Base-by-base conservation (phyloP, 2,329 filamentous ascomycete species). In the Fusarium nanum region DNA sequence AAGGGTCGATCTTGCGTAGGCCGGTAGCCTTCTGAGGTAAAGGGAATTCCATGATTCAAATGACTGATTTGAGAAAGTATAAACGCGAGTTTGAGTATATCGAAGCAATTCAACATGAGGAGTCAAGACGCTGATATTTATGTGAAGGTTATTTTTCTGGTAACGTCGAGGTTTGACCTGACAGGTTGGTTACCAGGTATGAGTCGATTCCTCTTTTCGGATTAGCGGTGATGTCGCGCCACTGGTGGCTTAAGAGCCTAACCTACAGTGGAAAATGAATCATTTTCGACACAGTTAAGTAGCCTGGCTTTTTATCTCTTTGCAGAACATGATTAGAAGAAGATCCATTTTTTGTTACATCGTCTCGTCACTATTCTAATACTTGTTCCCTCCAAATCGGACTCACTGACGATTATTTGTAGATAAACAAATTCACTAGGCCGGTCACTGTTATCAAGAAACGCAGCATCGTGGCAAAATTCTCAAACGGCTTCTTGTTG, bases 1-100 rank as follows among this genome's bases (percentile, higher is more conserved):
- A 34, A 2, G 11, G 11, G 1, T 61, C 25, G 4, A 70, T 58
- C 7, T 67, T 30, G 2, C 65, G 56, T 12, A 73, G 70, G 16
- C 58, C 55, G 4, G 53, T 52, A 7, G 70, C 67, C 9, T 57
- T 45, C 9, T 25, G 10, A 32, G 41, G 53, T n/a, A 34, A 45
- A 52, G 27, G 48, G 49, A 32, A 37, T n/a, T 12, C 64, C 48
- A 73, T 41, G 10, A 18, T 10, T 11, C 0, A 7, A 34, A 32
- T 14, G 13, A 1, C 1, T 32, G n/a, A n/a, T n/a, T 3, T 32
- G 13, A 32, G 13, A 32, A 32, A 14, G 7, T 4, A 7, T 8
- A 4, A 32, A n/a, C n/a, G 5, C 6, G 18, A n/a, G 2, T 37
- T 10, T n/a, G 34, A 18, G 10, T 9, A 11, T 6, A 6, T 6